phyloP scores from a whole-genome alignment of 495 filamentous ascomycete species.

The Aspergillus diversus region DNA sequence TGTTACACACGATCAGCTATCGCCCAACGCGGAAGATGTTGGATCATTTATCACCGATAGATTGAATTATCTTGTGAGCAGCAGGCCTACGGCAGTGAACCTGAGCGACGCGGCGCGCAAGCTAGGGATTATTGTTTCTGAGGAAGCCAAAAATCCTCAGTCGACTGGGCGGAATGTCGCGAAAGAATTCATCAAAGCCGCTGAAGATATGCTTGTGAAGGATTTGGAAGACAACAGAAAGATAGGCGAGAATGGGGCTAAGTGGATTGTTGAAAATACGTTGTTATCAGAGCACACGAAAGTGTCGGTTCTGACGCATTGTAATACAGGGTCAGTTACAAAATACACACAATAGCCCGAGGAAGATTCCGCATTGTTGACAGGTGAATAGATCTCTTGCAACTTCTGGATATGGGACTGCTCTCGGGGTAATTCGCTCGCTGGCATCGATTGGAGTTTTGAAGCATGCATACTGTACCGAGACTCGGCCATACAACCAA shows the following conservation, averaged over 20 bases:
- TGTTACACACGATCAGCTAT: constrained; percentile 27
- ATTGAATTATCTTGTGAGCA: constrained; percentile 81
- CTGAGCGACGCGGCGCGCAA: constrained; percentile 85
- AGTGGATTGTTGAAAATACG: constrained; percentile 70
- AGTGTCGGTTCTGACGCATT: constrained; percentile 87
- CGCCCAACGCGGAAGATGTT: constrained; percentile 58
- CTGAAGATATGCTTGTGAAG: constrained; percentile 84
- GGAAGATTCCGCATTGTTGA: constrained; percentile 5
- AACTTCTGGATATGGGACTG: constrained; percentile 95
- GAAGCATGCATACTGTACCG: constrained; percentile 88
- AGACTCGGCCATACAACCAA: constrained; percentile 98
- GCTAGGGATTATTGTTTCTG: constrained; percentile 62
- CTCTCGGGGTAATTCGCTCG: constrained; percentile 90
- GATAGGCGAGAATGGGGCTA: constrained; percentile 81
- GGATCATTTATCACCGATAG: constrained; percentile 68
- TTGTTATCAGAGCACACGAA: constrained; percentile 36
- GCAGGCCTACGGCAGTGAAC: constrained; percentile 93
- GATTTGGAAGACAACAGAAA: constrained; percentile 83
- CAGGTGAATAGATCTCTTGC: constrained; percentile 70
- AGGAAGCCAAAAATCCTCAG: constrained; percentile 33
- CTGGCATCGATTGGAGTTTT: constrained; percentile 66
- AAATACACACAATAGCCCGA: not conserved
- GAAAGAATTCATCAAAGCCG: constrained; percentile 70
- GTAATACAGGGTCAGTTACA: constrained; percentile 81
- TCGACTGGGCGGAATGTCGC: constrained; percentile 54